Evolutionary conservation across 139 green algal genomes (phyloP).

Genomic region (Desmodesmus armatus): DNA sequence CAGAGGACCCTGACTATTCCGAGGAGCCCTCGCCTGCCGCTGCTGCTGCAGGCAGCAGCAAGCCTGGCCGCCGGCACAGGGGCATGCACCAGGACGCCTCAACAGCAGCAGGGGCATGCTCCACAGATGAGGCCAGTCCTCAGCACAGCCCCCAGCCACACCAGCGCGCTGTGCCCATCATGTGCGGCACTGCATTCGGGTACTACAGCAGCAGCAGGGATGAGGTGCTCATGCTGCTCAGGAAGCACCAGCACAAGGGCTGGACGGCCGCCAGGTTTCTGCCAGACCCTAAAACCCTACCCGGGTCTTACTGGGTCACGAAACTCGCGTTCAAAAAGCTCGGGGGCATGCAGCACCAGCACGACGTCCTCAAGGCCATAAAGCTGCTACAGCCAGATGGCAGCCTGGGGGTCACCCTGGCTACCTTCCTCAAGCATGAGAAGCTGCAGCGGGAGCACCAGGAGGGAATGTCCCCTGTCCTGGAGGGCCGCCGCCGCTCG

Average conservation of each 20-base stretch:
- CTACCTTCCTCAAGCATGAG: background rate
- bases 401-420: background rate
- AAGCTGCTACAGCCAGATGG: background rate
- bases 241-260: background rate
- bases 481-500: too few species aligned
- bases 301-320: background rate
- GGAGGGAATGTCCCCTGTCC: too few species aligned
- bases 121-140: background rate
- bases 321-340: constrained; percentile 26
- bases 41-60: constrained; percentile 26
- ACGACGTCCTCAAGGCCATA: constrained; percentile 6
- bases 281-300: background rate
- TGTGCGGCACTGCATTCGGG: background rate
- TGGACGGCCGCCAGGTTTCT: background rate
- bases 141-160: background rate
- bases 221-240: background rate
- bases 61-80: background rate
- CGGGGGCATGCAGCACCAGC: background rate
- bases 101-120: background rate
- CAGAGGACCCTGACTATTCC: background rate
- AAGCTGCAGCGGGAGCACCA: background rate
- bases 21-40: background rate
- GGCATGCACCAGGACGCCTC: background rate
- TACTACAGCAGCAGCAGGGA: constrained; percentile 4
- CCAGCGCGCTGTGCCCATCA: background rate